These are phyloP conservation scores for Starmerella floricola DNA, from an alignment of 805 yeast genomes.

Conservation along the genomic window DNA sequence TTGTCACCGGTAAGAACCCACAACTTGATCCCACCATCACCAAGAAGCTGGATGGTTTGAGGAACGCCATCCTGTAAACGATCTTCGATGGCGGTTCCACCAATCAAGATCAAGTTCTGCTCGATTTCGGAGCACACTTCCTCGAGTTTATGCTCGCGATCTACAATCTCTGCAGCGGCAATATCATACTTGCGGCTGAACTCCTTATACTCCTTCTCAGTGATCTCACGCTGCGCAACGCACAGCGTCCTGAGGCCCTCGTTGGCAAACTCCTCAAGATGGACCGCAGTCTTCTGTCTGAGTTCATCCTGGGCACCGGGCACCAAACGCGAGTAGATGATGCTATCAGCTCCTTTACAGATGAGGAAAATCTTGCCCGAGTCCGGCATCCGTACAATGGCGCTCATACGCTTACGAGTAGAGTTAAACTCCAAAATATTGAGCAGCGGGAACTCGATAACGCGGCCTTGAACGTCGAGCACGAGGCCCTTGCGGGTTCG, in stretches of 20 bases:
- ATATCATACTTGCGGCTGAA: slow-evolving; percentile 48
- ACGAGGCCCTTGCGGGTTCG: slow-evolving; percentile 42
- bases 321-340: slow-evolving; percentile 45
- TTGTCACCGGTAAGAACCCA: slow-evolving; percentile 83
- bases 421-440: slow-evolving; percentile 60
- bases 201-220: slow-evolving; percentile 34
- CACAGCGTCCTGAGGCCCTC: slow-evolving; percentile 76
- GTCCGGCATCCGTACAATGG: slow-evolving; percentile 38
- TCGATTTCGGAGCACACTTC: slow-evolving; percentile 51
- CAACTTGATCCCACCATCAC: slow-evolving; percentile 64
- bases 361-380: slow-evolving; percentile 36
- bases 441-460: slow-evolving; percentile 40
- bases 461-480: slow-evolving; percentile 37
- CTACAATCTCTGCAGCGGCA: slow-evolving; percentile 48
- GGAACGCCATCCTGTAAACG: slow-evolving; percentile 73
- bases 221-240: slow-evolving; percentile 50
- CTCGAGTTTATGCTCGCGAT: slow-evolving; percentile 52
- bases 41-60: slow-evolving; percentile 52
- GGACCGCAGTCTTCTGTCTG: slow-evolving; percentile 51
- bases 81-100: slow-evolving; percentile 80
- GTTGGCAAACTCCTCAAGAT: slow-evolving; percentile 60
- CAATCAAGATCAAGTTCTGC: slow-evolving; percentile 44
- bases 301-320: slow-evolving; percentile 34
- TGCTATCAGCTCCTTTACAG: slow-evolving; percentile 70
- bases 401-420: slow-evolving; percentile 68